Evolutionary conservation across 768 basidiomycete species (phyloP).

Genomic region (Suillus sp.): DNA sequence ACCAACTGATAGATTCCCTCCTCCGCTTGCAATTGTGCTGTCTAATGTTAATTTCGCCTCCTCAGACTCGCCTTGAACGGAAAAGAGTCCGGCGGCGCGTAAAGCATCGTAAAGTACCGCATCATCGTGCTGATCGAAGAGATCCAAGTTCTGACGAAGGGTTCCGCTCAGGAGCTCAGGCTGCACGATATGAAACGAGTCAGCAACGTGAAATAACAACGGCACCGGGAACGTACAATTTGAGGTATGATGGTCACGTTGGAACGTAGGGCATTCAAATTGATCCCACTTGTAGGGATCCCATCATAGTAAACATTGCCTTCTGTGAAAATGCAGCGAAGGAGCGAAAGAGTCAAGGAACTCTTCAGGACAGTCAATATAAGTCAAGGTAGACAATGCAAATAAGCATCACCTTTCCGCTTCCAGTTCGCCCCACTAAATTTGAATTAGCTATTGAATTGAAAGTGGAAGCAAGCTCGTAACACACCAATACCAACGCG

Average conservation of each 20-base stretch:
- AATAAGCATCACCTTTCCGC: slow-evolving; percentile 43
- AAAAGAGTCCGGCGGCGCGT: slow-evolving; percentile 48
- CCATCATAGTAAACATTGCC: slow-evolving; percentile 57
- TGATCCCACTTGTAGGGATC: slow-evolving; percentile 45
- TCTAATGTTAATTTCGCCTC: slow-evolving; percentile 46
- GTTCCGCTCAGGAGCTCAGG: slow-evolving; percentile 58
- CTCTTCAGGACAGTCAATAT: slow-evolving; percentile 33
- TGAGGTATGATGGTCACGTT: slow-evolving; percentile 65
- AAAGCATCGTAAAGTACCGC: slow-evolving; percentile 50
- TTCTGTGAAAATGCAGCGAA: slow-evolving; percentile 55
- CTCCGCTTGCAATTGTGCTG: slow-evolving; percentile 45
- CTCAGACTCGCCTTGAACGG: slow-evolving; percentile 40
- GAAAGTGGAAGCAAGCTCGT: slow-evolving; percentile 16
- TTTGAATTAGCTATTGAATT: slow-evolving; percentile 8
- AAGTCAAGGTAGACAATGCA: slow-evolving; percentile 9
- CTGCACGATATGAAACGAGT: slow-evolving; percentile 20
- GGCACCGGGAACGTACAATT: slow-evolving; percentile 36
- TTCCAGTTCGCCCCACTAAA: slow-evolving; percentile 61
- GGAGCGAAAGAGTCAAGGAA: slow-evolving; percentile 52
- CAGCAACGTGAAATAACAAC: slow-evolving; percentile 2
- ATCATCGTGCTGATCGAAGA: slow-evolving; percentile 58
- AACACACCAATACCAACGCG: slow-evolving; percentile 53
- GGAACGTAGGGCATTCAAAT: slow-evolving; percentile 53
- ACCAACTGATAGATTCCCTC: slow-evolving; percentile 54
- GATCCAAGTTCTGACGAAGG: slow-evolving; percentile 62